phyloP scores from a whole-genome alignment of 2,329 filamentous ascomycete species.

The Elsinoe ampelina region DNA sequence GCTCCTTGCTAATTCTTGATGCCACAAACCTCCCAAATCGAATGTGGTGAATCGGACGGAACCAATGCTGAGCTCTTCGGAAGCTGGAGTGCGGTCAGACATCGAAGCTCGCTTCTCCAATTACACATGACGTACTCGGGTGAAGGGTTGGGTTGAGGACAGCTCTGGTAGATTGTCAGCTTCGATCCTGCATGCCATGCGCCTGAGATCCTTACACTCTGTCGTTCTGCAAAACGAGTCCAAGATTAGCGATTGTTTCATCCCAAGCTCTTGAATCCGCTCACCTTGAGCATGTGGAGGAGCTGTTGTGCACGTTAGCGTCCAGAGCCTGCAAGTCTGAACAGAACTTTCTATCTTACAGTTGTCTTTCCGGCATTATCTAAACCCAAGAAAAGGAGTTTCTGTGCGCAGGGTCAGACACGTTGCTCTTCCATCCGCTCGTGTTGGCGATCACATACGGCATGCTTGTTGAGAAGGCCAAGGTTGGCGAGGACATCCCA shows the following conservation, averaged over 20 bases:
- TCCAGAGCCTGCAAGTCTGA: constrained; percentile 7
- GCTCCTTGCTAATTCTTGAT: background rate
- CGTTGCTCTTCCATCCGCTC: background rate
- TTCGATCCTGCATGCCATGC: background rate
- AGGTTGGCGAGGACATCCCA: constrained; percentile 83
- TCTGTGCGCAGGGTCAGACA: constrained; percentile 29
- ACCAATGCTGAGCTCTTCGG: constrained; percentile 84
- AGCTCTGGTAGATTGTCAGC: constrained; percentile 46
- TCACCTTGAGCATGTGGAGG: constrained; percentile 89
- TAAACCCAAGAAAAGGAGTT: constrained; percentile 85
- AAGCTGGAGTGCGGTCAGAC: constrained; percentile 47
- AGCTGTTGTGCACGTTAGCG: constrained; percentile 33
- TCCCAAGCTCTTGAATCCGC: constrained; percentile 21
- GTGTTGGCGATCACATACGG: constrained; percentile 28
- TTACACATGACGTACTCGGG: constrained; percentile 56
- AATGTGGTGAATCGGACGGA: constrained; percentile 78
- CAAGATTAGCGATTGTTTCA: constrained; percentile 2
- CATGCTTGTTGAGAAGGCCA: constrained; percentile 88
- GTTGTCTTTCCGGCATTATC: constrained; percentile 95
- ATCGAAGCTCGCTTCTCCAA: background rate
- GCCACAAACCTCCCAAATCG: constrained; percentile 61
- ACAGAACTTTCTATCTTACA: constrained; percentile 23
- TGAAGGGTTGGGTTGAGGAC: constrained; percentile 85
- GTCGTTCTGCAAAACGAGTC: constrained; percentile 12
- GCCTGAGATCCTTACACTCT: constrained; percentile 10